These are phyloP conservation scores for Xylariaceae sp. DNA, from an alignment of 2,329 filamentous ascomycete species.

Conservation along the genomic window DNA sequence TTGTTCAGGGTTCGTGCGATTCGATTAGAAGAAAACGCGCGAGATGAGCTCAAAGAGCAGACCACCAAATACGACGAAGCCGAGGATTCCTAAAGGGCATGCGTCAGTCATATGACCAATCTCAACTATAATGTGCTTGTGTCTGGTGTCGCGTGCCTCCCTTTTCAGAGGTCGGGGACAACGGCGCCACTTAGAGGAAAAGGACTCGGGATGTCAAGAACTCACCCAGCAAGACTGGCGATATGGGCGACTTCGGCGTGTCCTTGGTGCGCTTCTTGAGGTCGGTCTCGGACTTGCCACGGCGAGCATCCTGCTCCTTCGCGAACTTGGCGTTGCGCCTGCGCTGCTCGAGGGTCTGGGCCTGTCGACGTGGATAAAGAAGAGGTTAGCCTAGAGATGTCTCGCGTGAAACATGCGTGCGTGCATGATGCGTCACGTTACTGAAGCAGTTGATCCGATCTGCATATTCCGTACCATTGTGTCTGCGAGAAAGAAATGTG, in stretches of 20 bases:
- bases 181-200: neutral
- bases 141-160: too few relatives aligned
- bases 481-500: constrained; percentile 8
- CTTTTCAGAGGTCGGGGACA: too few relatives aligned
- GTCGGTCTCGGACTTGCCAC: constrained; percentile 65
- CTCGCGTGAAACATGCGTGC: neutral
- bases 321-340: constrained; percentile 74
- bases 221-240: constrained; percentile 56
- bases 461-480: constrained; percentile 27
- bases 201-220: neutral
- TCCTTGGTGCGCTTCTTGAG: constrained; percentile 58
- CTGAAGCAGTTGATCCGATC: neutral
- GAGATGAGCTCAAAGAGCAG: constrained; percentile 54
- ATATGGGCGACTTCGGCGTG: constrained; percentile 55
- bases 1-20: neutral
- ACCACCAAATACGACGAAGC: constrained; percentile 57
- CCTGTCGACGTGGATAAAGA: constrained; percentile 42
- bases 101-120: constrained; percentile 3
- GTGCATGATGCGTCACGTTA: neutral
- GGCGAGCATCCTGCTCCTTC: constrained; percentile 65
- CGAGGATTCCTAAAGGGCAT: constrained; percentile 44
- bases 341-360: constrained; percentile 80
- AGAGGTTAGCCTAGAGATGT: constrained; percentile 1
- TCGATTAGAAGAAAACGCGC: constrained; percentile 44
- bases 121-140: too few relatives aligned